Base-by-base conservation (phyloP, 2,329 filamentous ascomycete genomes). In the Onygena corvina region DNA sequence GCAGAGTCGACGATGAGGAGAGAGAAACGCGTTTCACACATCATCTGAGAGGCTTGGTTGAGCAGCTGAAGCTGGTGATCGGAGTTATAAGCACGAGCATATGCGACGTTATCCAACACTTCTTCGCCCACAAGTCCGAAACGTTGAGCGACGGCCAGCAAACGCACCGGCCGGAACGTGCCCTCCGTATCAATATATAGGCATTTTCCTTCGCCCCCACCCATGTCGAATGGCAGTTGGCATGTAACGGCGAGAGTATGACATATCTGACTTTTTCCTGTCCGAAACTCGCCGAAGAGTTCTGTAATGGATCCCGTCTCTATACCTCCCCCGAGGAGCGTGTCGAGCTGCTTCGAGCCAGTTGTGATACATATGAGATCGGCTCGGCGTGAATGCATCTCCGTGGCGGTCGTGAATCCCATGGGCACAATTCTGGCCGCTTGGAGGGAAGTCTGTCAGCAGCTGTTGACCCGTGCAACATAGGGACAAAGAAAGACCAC, bases 241-340 rank as follows among this genome's bases (percentile, higher is more conserved):
- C 93, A 98, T 42, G 92, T 98, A 25, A 98, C 92, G 0, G 93
- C 92, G n/a, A 98, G 75, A 0, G 92, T 98, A 65, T 98, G 93
- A 60, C 92, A 98, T 51, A 98, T 90, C 67, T 98, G 92, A 72
- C 88, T 94, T 71, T 98, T 98, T 66, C 92, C 93, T 0, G 92
- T 98, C 59, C 92, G 79, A 63, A 98, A 98, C 67, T 98, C 92
- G 63, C 92, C 92, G 63, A 98, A 98, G 2, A 98, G 83, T 68
- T 98, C 93, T 0, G 93, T 98, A 48, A 98, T 93, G 6, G 89
- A 96, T 38, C 93, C 93, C 0, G 92, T 98, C 68, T 98, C 93
- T 46, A 98, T 79, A 51, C 92, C 92, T 59, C 92, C 92, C 25
- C 90, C 92, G 12, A 98, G 77, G 18, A 98, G 74, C 11, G 92